Evolutionary conservation across 1,284 basidiomycete species (phyloP).

Genomic region (Ganoderma multipileum): DNA sequence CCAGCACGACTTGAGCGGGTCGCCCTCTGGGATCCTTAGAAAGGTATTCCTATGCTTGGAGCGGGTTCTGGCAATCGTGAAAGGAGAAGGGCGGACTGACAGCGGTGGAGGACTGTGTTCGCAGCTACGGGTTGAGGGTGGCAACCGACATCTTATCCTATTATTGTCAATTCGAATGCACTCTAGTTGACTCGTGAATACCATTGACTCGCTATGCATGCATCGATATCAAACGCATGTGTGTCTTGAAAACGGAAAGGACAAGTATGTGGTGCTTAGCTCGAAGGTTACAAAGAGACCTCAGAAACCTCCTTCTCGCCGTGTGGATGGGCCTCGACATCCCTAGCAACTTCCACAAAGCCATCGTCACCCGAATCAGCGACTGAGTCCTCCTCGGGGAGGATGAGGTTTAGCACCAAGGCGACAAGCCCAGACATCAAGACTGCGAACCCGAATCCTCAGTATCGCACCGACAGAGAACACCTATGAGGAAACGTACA

Average conservation of each 20-base stretch:
- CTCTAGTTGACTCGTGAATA: background rate
- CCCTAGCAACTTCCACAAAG: slow-evolving; percentile 34
- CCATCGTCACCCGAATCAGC: slow-evolving; percentile 40
- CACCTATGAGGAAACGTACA: slow-evolving; percentile 53
- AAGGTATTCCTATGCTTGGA: background rate
- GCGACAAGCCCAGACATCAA: slow-evolving; percentile 72
- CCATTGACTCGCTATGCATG: no score
- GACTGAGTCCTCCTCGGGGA: slow-evolving; percentile 57
- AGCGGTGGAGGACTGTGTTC: background rate
- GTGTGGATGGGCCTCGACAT: slow-evolving; percentile 38
- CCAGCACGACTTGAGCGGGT: background rate
- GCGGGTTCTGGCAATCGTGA: background rate
- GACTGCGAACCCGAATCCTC: slow-evolving; percentile 47
- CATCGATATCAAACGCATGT: no score
- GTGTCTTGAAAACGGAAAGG: background rate
- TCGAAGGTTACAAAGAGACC: background rate
- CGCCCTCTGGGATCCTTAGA: background rate
- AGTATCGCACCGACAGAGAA: slow-evolving; percentile 9
- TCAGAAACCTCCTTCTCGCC: slow-evolving; percentile 23
- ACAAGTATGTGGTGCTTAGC: background rate
- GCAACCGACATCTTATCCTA: background rate
- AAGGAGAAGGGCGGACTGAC: background rate
- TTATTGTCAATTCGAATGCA: background rate
- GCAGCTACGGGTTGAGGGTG: background rate
- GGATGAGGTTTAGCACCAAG: slow-evolving; percentile 67